phyloP scores from a whole-genome alignment of 1,139 yeast genomes.

The Taphrina populina region DNA sequence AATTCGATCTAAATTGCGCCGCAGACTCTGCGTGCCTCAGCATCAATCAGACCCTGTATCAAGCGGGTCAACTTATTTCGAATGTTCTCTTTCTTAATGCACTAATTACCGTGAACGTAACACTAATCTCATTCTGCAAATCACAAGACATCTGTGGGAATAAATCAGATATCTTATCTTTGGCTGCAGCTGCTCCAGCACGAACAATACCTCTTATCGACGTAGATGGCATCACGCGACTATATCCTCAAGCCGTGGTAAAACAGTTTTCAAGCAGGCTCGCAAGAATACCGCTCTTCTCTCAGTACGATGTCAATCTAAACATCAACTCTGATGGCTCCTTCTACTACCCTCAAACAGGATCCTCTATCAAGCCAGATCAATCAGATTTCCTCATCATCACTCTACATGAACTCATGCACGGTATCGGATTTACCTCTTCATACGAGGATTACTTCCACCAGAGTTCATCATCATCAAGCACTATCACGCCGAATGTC shows the following conservation, averaged over 20 bases:
- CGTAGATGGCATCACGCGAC: conserved; percentile 26
- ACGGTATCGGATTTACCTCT: conserved; percentile 34
- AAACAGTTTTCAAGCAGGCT: conserved; percentile 21
- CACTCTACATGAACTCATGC: conserved; percentile 34
- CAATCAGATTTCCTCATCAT: conserved; percentile 28
- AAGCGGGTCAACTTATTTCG: conserved; percentile 24
- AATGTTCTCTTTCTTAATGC: conserved; percentile 8
- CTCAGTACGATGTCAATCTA: conserved; percentile 25
- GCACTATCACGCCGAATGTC: conserved; percentile 30
- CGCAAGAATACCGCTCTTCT: background rate
- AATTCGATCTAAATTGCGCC: conserved; percentile 11
- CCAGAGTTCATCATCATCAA: background rate
- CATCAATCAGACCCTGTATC: conserved; percentile 1
- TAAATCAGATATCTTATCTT: conserved; percentile 12
- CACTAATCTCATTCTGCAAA: conserved; percentile 16
- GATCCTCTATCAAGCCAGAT: conserved; percentile 5
- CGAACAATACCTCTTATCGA: conserved; percentile 28
- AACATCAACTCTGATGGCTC: conserved; percentile 25
- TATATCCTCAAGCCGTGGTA: conserved; percentile 35
- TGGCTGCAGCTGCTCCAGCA: conserved; percentile 34
- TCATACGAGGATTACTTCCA: conserved; percentile 32
- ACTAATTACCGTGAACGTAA: conserved; percentile 18
- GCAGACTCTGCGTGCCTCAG: conserved; percentile 3
- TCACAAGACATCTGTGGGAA: background rate
- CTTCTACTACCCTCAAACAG: conserved; percentile 9